phyloP scores from a whole-genome alignment of 495 filamentous ascomycete species.

The Annulohypoxylon moriforme region DNA sequence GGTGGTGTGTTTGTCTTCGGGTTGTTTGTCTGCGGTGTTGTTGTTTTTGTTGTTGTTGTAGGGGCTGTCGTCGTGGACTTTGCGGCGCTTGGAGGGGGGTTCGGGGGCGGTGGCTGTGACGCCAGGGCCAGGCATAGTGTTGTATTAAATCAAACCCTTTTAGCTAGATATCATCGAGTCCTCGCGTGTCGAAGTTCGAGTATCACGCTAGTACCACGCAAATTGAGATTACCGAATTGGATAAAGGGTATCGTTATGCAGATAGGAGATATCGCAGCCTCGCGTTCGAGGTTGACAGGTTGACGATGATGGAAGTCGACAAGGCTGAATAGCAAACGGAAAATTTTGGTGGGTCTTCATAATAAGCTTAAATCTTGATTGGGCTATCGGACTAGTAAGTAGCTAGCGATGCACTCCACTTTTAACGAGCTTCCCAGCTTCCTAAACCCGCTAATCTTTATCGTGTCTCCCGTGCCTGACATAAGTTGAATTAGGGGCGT shows the following conservation, averaged over 20 bases:
- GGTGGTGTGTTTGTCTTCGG: constrained; percentile 30
- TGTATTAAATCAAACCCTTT: neutral
- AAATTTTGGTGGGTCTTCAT: constrained; percentile 30
- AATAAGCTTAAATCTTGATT: constrained; percentile 8
- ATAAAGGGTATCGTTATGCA: neutral
- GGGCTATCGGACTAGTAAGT: no score
- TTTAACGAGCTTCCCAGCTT: constrained; percentile 1
- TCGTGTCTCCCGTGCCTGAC: neutral
- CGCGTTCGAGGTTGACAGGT: constrained; percentile 14
- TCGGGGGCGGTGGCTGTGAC: constrained; percentile 45
- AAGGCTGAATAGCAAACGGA: constrained; percentile 29
- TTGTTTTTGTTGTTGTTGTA: constrained; percentile 48
- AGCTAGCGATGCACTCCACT: neutral
- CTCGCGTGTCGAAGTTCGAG: neutral
- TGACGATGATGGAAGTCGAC: constrained; percentile 14
- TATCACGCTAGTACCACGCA: neutral
- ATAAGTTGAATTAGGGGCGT: constrained; percentile 3
- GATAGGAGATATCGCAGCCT: constrained; percentile 33
- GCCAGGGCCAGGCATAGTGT: constrained; percentile 53
- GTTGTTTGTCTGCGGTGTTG: constrained; percentile 44
- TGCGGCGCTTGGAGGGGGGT: constrained; percentile 66
- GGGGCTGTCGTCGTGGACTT: constrained; percentile 61
- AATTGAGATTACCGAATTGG: neutral
- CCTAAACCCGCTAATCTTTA: constrained; percentile 21
- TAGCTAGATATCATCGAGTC: neutral